These are phyloP conservation scores for Auricularia heimuer DNA, from an alignment of 768 basidiomycete genomes.

Conservation along the genomic window DNA sequence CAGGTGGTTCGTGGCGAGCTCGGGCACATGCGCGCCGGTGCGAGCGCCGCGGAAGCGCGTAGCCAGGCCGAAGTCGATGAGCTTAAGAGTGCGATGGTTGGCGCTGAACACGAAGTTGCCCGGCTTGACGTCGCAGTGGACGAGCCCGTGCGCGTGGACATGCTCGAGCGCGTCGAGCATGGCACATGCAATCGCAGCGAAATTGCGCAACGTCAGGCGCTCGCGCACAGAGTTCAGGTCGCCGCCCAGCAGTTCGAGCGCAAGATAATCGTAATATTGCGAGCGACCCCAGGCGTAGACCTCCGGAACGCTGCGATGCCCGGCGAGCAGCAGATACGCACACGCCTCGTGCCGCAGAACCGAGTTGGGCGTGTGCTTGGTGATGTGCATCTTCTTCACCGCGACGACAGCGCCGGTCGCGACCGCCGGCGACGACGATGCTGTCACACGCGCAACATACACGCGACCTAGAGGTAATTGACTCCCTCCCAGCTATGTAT, in stretches of 20 bases:
- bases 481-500: too few species aligned
- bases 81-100: neutral
- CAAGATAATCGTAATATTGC: neutral
- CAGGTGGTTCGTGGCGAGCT: too few species aligned
- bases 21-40: constrained; percentile 56
- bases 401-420: neutral
- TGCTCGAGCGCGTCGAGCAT: neutral
- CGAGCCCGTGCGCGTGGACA: neutral
- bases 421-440: neutral
- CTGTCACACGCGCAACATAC: neutral
- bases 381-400: neutral
- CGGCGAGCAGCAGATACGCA: neutral
- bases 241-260: neutral
- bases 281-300: neutral
- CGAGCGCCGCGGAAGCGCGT: constrained; percentile 64
- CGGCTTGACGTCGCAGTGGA: neutral
- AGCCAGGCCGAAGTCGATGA: constrained; percentile 70
- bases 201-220: neutral
- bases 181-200: neutral
- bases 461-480: neutral
- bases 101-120: neutral
- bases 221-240: too few species aligned
- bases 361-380: neutral
- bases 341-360: neutral
- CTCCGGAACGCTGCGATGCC: neutral